These are phyloP conservation scores for Leucoagaricus sp. DNA, from an alignment of 1,284 basidiomycete species.

Conservation along the genomic window DNA sequence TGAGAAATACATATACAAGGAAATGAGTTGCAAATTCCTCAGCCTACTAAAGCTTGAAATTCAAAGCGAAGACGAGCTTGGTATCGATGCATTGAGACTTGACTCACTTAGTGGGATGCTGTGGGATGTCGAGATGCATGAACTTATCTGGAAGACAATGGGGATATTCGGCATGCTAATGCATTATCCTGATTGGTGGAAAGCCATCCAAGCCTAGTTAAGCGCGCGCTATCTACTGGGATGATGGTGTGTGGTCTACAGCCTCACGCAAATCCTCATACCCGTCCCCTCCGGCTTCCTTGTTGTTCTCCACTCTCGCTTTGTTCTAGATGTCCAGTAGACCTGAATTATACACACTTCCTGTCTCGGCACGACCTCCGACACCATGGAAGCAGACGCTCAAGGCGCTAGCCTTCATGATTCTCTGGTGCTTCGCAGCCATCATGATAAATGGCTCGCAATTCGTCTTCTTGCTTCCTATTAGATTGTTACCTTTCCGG, in stretches of 20 bases:
- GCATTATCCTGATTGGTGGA: neutral
- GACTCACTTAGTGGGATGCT: neutral
- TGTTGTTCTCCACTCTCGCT: too few species aligned
- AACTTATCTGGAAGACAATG: too few species aligned
- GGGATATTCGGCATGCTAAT: too few species aligned
- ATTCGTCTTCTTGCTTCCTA: constrained; percentile 65
- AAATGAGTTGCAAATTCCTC: too few species aligned
- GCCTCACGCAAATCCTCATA: neutral
- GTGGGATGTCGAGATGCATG: too few species aligned
- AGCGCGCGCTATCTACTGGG: neutral
- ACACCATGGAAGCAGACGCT: constrained; percentile 55
- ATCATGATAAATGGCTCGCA: constrained; percentile 73
- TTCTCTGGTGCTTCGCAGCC: constrained; percentile 70
- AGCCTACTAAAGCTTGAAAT: too few species aligned
- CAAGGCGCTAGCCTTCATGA: constrained; percentile 52
- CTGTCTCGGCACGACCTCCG: constrained; percentile 60
- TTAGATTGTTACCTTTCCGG: constrained; percentile 57
- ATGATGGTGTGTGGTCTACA: neutral
- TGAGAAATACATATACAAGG: too few species aligned
- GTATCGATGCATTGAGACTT: too few species aligned
- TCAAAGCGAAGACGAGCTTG: too few species aligned
- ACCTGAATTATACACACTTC: constrained; percentile 46
- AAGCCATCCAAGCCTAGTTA: neutral
- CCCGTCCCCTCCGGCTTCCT: constrained; percentile 5
- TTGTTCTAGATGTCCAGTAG: constrained; percentile 5